A percentile compares a stretch with the other conserved stretches of the same genome.
Conservation (phyloP, 2,329 filamentous ascomycete species). For the Xylariaceae sp. region DNA sequence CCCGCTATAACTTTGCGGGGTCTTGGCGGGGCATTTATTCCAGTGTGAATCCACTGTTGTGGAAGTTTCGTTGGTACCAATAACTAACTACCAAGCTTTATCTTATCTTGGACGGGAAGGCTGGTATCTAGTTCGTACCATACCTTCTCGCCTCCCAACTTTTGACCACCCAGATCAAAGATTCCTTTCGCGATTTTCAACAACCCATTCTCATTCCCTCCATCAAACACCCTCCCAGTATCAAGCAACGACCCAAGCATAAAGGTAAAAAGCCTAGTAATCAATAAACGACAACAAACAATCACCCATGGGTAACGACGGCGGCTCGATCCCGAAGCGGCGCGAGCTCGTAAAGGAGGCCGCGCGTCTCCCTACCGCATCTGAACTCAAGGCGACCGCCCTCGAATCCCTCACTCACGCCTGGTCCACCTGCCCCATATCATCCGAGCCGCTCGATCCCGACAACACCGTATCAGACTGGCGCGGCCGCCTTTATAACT, state of each 20-base stretch:
- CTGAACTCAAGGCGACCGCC: slow-evolving; percentile 82
- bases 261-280: not conserved
- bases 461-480: slow-evolving; percentile 78
- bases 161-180: no score
- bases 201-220: no score
- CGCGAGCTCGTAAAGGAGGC: slow-evolving; percentile 95
- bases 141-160: no score
- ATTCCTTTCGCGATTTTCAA: no score
- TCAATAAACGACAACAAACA: not conserved
- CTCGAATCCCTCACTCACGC: slow-evolving; percentile 79
- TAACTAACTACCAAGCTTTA: slow-evolving; percentile 16
- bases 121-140: no score
- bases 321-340: slow-evolving; percentile 90
- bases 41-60: not conserved
- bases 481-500: slow-evolving; percentile 84
- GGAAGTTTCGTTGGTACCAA: no score
- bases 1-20: not conserved
- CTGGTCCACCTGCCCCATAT: slow-evolving; percentile 87
- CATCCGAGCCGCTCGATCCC: slow-evolving; percentile 62
- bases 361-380: slow-evolving; percentile 71
- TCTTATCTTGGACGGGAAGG: slow-evolving; percentile 16
- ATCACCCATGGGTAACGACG: slow-evolving; percentile 83
- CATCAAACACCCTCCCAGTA: no score
- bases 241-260: not conserved
- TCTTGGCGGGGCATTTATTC: not conserved